Evolutionary conservation across 2,329 filamentous ascomycete species (phyloP), one percentile per base, ranked within the genome.

Genomic region (Exophiala calicioides): DNA sequence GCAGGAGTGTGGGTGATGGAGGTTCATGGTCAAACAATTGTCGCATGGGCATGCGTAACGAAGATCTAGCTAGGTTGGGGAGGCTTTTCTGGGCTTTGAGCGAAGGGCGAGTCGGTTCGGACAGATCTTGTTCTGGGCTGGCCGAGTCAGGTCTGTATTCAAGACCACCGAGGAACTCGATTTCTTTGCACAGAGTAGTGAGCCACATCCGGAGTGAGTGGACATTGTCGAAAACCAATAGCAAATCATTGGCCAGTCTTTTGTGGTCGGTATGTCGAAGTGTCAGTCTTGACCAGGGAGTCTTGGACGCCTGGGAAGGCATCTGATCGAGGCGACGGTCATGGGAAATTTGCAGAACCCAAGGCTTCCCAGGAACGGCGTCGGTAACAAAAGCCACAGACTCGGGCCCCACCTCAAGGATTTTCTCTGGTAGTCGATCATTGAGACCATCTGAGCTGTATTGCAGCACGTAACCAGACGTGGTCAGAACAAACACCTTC

Each of bases 311-410:
- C 21, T 58, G 61, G 34, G 66, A 63, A 21, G 36, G 7, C 9
- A 27, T 15, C 4, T 35, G 35, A 6, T 31, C 24, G 5, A 30
- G 18, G 10, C 5, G 7, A 7, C 66, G 61, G 24, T 59, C 55
- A 3, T 62, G 59, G 3, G 69, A 72, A 9, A 76, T 62, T 46
- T 74, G 72, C 30, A 76, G 55, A 3, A 75, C 72, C 66, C 68
- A 75, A 45, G 71, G 73, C 48, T 68, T 72, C 2, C 73, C 73
- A 0, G 71, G 70, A 47, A 76, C 71, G 5, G 68, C 71, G 59
- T 76, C 73, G 51, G 71, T 73, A 2, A 69, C 73, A 58, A 74
- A 74, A 8, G 73, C 73, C 10, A 71, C 71, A 7, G 72, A 74
- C 3, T 68, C 63, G 13, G 67, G 65, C 2, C 69, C 69, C 37